Evolutionary conservation across 1,284 basidiomycete genomes (phyloP), one percentile per base, ranked within the genome.

Genomic region (Athelia psychrophila): DNA sequence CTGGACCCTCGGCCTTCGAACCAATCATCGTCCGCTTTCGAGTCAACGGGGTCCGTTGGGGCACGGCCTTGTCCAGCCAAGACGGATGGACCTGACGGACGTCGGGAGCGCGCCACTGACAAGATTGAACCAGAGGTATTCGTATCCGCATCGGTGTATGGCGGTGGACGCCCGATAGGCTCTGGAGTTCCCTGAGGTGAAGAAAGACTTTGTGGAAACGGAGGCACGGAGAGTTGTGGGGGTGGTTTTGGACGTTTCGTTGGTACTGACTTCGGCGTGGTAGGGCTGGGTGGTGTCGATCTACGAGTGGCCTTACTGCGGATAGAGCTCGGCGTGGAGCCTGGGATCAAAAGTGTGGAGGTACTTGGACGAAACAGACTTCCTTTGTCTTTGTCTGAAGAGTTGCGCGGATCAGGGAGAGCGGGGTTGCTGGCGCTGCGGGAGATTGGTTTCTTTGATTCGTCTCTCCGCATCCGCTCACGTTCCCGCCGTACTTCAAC

Each of bases 401-500:
- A 71, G 53, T 73, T 67, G 18, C 71, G 72, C 16, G 61, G 51
- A 44, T 75, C 74, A 20, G 57, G 53, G 23, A 67, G 54, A 49
- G 48, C 52, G 15, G 51, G 51, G 45, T 57, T 54, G 38, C 69
- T 67, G 25, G 70, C 51, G 44, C 56, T 66, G 59, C 64, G 69
- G 58, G 59, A 64, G 55, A 60, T 55, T 16, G 70, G 59, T 56
- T 80, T 83, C 64, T 85, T 89, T 25, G 78, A 75, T 51, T 80
- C 80, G 58, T 91, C 86, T 50, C 84, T 75, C 47, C 83, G 78
- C 25, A 72, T 70, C 23, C 82, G 79, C 47, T 92, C 88, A 44
- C 79, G 77, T 64, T 92, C 87, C 52, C 87, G 75, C 44, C 82
- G 78, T 52, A 86, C 67, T 64, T 92, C 90, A n/a, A 85, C 78